These are phyloP conservation scores for Pseudogymnoascus sp. DNA, from an alignment of 2,329 filamentous ascomycete species.

Conservation along the genomic window DNA sequence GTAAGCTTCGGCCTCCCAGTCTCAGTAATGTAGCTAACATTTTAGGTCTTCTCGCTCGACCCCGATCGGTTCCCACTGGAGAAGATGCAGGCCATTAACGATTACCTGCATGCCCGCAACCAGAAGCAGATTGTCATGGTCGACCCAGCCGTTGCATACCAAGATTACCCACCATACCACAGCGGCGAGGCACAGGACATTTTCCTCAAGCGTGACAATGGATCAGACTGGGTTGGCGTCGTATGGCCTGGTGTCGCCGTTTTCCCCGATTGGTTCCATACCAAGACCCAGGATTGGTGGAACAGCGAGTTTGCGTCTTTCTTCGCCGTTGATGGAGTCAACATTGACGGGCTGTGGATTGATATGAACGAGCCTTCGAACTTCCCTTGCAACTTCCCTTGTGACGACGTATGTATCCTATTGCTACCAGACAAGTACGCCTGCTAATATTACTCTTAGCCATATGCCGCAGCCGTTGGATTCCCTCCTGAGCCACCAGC, in stretches of 20 bases:
- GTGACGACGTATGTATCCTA: slow-evolving; percentile 31
- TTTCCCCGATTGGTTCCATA: slow-evolving; percentile 72
- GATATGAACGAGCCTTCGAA: slow-evolving; percentile 57
- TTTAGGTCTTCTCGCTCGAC: slow-evolving; percentile 54
- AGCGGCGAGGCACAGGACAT: slow-evolving; percentile 42
- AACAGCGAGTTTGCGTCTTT: slow-evolving; percentile 58
- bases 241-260: slow-evolving; percentile 71
- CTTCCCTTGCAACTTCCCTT: slow-evolving; percentile 48
- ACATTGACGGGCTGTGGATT: slow-evolving; percentile 74
- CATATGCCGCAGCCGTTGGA: slow-evolving; percentile 32
- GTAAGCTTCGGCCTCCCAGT: slow-evolving; percentile 16
- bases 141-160: slow-evolving; percentile 56
- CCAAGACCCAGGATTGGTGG: slow-evolving; percentile 61
- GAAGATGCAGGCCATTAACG: slow-evolving; percentile 58
- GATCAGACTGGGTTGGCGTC: slow-evolving; percentile 52
- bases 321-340: slow-evolving; percentile 58
- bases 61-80: slow-evolving; percentile 54
- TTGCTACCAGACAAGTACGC: not conserved
- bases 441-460: slow-evolving; percentile 5
- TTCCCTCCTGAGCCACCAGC: slow-evolving; percentile 56
- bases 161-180: slow-evolving; percentile 45
- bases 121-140: slow-evolving; percentile 75
- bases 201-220: slow-evolving; percentile 47
- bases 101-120: slow-evolving; percentile 57
- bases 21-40: not conserved